These are phyloP conservation scores for Raphidocelis subcapitata DNA, from an alignment of 139 green algal genomes.

Conservation along the genomic window DNA sequence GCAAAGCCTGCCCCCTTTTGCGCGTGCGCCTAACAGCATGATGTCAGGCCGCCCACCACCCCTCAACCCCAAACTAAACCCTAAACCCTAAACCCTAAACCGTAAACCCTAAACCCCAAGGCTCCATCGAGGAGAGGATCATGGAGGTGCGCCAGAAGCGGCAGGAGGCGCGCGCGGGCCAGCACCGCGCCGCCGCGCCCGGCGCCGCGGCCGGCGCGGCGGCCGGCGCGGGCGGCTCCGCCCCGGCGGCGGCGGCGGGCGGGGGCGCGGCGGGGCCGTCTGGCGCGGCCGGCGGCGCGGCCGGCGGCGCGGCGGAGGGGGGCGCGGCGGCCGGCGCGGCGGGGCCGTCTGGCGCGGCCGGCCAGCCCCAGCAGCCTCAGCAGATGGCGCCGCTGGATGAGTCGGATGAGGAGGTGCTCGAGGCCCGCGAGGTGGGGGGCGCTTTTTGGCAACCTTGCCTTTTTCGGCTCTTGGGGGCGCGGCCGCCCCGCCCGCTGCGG, in stretches of 20 bases:
- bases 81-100: no score
- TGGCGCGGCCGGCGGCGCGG: constrained; percentile 4
- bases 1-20: neutral
- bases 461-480: no score
- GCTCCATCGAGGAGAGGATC: constrained; percentile 65
- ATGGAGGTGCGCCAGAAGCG: constrained; percentile 59
- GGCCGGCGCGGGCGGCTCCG: neutral
- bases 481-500: no score
- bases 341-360: neutral
- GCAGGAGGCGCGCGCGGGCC: constrained; percentile 45
- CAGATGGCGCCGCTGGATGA: no score
- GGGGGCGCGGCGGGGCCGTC: constrained; percentile 10
- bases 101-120: constrained; percentile 17
- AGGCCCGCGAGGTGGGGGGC: no score
- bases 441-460: no score
- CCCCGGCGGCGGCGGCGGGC: neutral
- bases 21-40: no score
- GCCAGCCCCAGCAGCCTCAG: no score
- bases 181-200: neutral
- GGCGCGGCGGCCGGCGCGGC: constrained; percentile 16
- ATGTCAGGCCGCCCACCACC: no score
- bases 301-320: neutral
- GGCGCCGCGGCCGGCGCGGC: neutral
- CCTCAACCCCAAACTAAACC: no score
- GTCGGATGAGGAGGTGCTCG: no score